These are phyloP conservation scores for Kazachstania kunashirensis DNA, from an alignment of 805 yeast genomes.

Conservation along the genomic window DNA sequence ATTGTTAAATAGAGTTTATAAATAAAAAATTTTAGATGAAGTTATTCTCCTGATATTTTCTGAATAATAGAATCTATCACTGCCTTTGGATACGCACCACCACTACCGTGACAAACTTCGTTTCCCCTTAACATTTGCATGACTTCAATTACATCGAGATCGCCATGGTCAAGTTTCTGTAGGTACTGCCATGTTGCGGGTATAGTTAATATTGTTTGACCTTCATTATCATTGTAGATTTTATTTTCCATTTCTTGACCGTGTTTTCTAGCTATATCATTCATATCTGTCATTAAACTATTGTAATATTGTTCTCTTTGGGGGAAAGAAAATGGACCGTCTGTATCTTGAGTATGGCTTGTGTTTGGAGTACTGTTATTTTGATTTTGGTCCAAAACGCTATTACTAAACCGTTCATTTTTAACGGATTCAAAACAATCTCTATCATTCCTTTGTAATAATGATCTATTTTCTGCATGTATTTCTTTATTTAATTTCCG, in stretches of 20 bases:
- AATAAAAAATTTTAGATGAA: too few species aligned
- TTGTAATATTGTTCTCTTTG: conserved; percentile 1
- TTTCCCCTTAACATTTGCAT: conserved; percentile 51
- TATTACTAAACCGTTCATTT: too few species aligned
- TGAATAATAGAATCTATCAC: conserved; percentile 14
- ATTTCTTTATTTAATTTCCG: conserved; percentile 48
- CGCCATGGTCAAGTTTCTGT: conserved; percentile 32
- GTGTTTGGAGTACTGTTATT: too few species aligned
- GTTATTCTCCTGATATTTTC: background rate
- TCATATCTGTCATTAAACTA: background rate
- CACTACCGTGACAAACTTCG: conserved; percentile 72
- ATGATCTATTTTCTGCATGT: conserved; percentile 52
- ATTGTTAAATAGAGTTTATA: too few species aligned
- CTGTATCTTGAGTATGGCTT: too few species aligned
- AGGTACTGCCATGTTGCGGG: conserved; percentile 82
- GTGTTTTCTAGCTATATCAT: background rate
- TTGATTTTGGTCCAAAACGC: too few species aligned
- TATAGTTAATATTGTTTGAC: conserved; percentile 49
- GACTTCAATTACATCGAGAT: conserved; percentile 45
- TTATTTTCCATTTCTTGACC: conserved; percentile 1
- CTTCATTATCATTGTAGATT: conserved; percentile 20
- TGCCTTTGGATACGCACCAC: conserved; percentile 31
- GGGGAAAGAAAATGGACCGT: too few species aligned
- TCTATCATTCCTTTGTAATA: conserved; percentile 21
- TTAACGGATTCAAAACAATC: too few species aligned